A percentile compares a stretch with the other conserved stretches of the same genome.
phyloP scores from a whole-genome alignment of 768 basidiomycete genomes.

The Leccinum aurantiacum region DNA sequence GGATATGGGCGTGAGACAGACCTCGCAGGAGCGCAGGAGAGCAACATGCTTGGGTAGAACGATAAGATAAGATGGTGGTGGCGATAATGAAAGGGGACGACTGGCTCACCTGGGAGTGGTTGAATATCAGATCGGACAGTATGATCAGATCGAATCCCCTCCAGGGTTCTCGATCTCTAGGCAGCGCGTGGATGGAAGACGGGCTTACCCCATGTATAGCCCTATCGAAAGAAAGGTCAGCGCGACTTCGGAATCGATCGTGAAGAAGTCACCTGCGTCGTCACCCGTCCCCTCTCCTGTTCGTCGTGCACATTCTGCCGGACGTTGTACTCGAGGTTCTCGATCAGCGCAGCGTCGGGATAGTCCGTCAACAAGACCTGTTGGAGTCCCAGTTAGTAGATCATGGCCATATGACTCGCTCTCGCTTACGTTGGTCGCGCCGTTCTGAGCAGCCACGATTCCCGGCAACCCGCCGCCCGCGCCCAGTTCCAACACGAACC shows the following conservation, averaged over 20 bases:
- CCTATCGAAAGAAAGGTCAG: conserved; percentile 39
- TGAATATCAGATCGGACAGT: conserved; percentile 91
- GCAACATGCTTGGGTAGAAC: conserved; percentile 67
- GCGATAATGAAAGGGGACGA: background rate
- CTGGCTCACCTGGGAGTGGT: conserved; percentile 77
- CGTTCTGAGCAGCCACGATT: conserved; percentile 68
- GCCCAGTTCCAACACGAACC: conserved; percentile 80
- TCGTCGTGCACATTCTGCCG: conserved; percentile 46
- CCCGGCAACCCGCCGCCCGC: conserved; percentile 92
- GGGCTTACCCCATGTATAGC: conserved; percentile 80
- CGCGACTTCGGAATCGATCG: background rate
- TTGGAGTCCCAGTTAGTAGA: background rate
- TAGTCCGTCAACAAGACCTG: conserved; percentile 92
- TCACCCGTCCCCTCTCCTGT: conserved; percentile 16
- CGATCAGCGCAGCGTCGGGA: conserved; percentile 72
- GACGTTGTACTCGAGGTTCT: conserved; percentile 76
- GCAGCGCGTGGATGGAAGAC: conserved; percentile 37
- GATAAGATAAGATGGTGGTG: background rate
- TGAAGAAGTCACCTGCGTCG: conserved; percentile 37
- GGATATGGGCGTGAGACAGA: conserved; percentile 27
- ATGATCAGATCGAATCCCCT: conserved; percentile 75
- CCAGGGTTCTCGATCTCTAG: conserved; percentile 16
- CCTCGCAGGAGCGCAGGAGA: conserved; percentile 71
- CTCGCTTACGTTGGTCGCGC: conserved; percentile 57
- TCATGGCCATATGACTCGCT: background rate